A percentile compares a stretch with the other conserved stretches of the same genome.
phyloP scores from a whole-genome alignment of 768 basidiomycete genomes.

The Lenzites betulinus region DNA sequence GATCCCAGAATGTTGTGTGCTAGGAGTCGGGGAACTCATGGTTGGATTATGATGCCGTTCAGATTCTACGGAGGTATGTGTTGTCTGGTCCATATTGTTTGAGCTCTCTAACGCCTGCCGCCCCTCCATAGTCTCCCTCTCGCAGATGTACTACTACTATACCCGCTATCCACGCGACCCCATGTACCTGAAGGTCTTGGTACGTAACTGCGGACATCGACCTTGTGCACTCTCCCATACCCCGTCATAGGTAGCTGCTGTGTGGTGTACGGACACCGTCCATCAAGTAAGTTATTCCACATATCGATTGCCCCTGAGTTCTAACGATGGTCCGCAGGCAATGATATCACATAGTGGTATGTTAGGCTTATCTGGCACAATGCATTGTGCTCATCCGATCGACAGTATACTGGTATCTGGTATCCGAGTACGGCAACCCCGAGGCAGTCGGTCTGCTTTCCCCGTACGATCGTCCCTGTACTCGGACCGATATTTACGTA shows the following conservation, averaged over 20 bases:
- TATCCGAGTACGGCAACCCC: neutral
- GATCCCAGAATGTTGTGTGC: neutral
- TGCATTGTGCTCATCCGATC: neutral
- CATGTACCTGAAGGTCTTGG: conserved; percentile 5
- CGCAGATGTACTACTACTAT: conserved; percentile 60
- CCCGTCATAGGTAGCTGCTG: neutral
- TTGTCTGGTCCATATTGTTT: neutral
- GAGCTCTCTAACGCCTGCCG: neutral
- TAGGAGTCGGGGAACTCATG: neutral
- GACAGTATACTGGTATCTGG: neutral
- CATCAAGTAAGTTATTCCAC: neutral
- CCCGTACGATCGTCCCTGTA: neutral
- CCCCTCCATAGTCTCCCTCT: conserved; percentile 46
- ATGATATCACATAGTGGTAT: neutral
- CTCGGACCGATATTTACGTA: neutral
- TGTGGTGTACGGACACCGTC: neutral
- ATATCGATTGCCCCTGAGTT: neutral
- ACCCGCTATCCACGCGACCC: conserved; percentile 21
- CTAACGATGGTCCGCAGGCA: neutral
- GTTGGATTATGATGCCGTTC: neutral
- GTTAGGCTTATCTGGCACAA: neutral
- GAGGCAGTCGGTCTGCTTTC: neutral
- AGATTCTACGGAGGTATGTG: conserved; percentile 55
- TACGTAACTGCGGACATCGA: neutral
- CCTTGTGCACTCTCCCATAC: neutral